These are phyloP conservation scores for Lophiostoma macrostomum DNA, from an alignment of 495 filamentous ascomycete genomes.

Conservation along the genomic window DNA sequence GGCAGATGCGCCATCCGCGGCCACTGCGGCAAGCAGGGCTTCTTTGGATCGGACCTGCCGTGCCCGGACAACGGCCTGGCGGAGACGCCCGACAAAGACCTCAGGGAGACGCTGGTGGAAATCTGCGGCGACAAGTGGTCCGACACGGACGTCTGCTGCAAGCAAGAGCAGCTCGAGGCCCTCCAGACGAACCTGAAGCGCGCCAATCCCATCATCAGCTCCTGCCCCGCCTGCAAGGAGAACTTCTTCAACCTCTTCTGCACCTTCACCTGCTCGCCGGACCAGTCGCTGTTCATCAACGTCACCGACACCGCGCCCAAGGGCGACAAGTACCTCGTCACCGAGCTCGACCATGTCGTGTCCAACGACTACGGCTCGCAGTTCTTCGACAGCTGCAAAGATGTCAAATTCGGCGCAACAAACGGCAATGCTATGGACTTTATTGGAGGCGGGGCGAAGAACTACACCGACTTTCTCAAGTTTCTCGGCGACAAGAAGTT, in stretches of 20 bases:
- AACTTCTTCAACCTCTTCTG: constrained; percentile 99
- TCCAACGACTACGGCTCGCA: constrained; percentile 80
- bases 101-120: constrained; percentile 72
- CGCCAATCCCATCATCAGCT: constrained; percentile 82
- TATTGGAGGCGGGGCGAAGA: constrained; percentile 91
- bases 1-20: constrained; percentile 90
- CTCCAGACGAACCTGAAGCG: constrained; percentile 77
- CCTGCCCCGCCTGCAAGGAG: constrained; percentile 91
- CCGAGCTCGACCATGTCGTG: constrained; percentile 86
- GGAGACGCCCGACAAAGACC: constrained; percentile 62
- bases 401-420: constrained; percentile 94
- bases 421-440: constrained; percentile 90
- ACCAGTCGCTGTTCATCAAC: constrained; percentile 94
- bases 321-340: constrained; percentile 69
- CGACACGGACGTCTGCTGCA: constrained; percentile 79
- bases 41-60: constrained; percentile 83
- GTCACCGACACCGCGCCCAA: constrained; percentile 71
- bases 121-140: constrained; percentile 86
- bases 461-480: constrained; percentile 77
- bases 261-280: constrained; percentile 93
- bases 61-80: constrained; percentile 92
- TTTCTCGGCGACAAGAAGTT: constrained; percentile 90
- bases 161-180: constrained; percentile 74
- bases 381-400: constrained; percentile 96
- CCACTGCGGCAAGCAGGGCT: constrained; percentile 81